Evolutionary conservation across 2,329 filamentous ascomycete genomes (phyloP), one percentile per base, ranked within the genome.

Genomic region (Zalaria sp.): DNA sequence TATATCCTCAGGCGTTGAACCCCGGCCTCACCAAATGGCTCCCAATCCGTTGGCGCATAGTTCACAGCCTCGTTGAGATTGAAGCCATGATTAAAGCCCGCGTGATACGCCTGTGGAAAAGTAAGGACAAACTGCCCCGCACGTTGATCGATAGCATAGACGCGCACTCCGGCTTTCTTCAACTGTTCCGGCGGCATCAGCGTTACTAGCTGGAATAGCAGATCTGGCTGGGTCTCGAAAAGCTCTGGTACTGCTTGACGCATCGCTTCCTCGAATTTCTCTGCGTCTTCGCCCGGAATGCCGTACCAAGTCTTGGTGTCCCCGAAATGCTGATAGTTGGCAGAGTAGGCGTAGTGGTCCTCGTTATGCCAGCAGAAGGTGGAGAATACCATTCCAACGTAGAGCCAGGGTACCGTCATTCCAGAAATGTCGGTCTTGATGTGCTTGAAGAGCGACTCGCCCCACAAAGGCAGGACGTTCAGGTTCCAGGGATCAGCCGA

Each of bases 321-420:
- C 6, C 91, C 91, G 54, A 98, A 93, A 54, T 98, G 91, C 59
- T 98, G 91, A 54, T 96, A 98, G 51, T 98, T 98, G 40, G 91
- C 83, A 1, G 91, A 98, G 58, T 96, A 98, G 2, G 91, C 82
- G 57, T 94, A 95, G 57, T 98, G 91, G 55, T 98, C 91, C 56
- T 98, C 91, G 49, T 94, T 95, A 59, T 98, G 91, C 91, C 91
- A 98, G 62, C 91, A 98, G 57, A 98, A 98, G 0, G 91, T 96
- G 0, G 91, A 98, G 59, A 98, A 98, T 34, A 93, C 93, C 91
- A 98, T 98, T 47, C 91, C 91, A 3, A 98, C 91, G 57, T 98
- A 98, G 3, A 98, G 78, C 91, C 91, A 98, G 0, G 91, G 91
- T 5, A 98, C 89, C 0, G 91, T 98, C 91, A 98, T 98, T 32